Evolutionary conservation across 176 grass and related monocot species (phyloP).

Genomic region (Saccharum spontaneum): DNA sequence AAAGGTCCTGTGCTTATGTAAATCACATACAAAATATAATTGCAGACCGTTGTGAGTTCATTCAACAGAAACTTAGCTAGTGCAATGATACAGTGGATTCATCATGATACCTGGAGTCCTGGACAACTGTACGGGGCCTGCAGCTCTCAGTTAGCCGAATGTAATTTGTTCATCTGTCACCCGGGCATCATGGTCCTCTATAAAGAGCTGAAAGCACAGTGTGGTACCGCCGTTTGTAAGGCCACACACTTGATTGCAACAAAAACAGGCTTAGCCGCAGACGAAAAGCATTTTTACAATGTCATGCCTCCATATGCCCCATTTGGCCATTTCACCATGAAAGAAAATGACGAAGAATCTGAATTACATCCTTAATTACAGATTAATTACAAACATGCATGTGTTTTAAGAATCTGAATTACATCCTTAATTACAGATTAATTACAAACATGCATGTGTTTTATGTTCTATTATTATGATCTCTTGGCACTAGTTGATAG

Average conservation of each 20-base stretch:
- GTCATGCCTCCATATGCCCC: constrained; percentile 15
- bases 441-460: background rate
- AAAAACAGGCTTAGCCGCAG: constrained; percentile 28
- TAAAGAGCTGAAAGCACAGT: constrained; percentile 36
- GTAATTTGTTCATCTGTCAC: constrained; percentile 49
- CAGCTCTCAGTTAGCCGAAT: background rate
- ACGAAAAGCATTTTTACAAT: constrained; percentile 20
- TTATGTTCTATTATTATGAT: background rate
- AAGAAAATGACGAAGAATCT: background rate
- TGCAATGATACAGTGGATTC: constrained; percentile 34
- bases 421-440: background rate
- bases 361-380: background rate
- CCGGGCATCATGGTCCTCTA: constrained; percentile 43
- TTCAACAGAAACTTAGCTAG: constrained; percentile 29
- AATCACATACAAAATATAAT: constrained; percentile 22
- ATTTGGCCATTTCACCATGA: background rate
- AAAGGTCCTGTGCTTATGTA: background rate
- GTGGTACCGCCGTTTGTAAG: constrained; percentile 37
- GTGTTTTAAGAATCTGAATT: background rate
- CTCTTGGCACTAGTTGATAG: background rate
- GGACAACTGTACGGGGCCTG: constrained; percentile 45
- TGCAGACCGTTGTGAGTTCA: background rate
- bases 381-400: background rate
- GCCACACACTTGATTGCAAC: constrained; percentile 28
- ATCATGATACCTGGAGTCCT: constrained; percentile 41